These are phyloP conservation scores for Colletotrichum gloeosporioides DNA, from an alignment of 2,329 filamentous ascomycete genomes.

Conservation along the genomic window DNA sequence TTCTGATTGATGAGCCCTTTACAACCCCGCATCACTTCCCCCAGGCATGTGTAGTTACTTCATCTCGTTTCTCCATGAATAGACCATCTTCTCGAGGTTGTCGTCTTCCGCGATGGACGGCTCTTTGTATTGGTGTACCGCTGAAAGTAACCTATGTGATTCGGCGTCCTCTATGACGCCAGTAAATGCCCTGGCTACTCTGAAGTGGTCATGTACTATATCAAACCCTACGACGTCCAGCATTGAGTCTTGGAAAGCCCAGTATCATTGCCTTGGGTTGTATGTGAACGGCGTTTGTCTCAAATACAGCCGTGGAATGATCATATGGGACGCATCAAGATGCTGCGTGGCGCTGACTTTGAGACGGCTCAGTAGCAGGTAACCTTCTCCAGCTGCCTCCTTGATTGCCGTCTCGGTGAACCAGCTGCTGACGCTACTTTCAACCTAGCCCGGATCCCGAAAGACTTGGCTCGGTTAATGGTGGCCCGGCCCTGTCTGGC, in stretches of 20 bases:
- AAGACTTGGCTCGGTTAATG: not conserved
- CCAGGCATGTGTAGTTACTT: not conserved
- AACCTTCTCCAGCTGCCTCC: not conserved
- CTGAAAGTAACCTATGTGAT: not conserved
- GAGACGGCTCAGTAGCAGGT: not conserved
- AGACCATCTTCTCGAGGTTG: not conserved
- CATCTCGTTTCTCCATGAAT: not conserved
- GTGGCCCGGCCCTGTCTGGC: not conserved
- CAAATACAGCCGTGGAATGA: not conserved
- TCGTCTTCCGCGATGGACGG: not conserved
- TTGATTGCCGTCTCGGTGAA: rapidly evolving
- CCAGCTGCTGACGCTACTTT: not conserved
- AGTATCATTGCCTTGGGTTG: not conserved
- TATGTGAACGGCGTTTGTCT: not conserved
- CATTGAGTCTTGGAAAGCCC: not conserved
- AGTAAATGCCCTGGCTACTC: not conserved
- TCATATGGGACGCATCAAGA: not conserved
- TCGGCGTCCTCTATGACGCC: not conserved
- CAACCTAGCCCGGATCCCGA: not conserved
- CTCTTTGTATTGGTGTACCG: not conserved
- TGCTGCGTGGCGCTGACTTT: not conserved
- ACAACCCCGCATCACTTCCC: not conserved
- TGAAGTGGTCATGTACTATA: not conserved
- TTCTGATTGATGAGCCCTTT: not conserved
- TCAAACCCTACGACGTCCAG: not conserved